These are phyloP conservation scores for Fomes fomentarius DNA, from an alignment of 1,284 basidiomycete species.

Conservation along the genomic window DNA sequence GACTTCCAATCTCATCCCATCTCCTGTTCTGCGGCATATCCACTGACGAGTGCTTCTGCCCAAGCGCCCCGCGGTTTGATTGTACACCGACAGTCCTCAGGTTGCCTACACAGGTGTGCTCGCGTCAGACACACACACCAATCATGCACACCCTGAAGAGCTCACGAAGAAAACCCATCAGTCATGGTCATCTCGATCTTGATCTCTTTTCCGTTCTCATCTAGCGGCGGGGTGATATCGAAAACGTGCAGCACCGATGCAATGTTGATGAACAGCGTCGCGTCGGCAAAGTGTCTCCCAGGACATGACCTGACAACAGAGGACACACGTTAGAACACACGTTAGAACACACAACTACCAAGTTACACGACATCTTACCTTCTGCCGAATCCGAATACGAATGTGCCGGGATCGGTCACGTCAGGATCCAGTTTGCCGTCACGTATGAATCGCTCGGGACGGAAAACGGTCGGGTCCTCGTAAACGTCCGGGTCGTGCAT, in stretches of 20 bases:
- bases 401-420: neutral
- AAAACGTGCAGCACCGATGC: constrained; percentile 45
- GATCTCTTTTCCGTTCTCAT: constrained; percentile 13
- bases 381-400: constrained; percentile 9
- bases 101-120: neutral
- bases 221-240: constrained; percentile 37
- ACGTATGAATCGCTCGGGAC: constrained; percentile 6
- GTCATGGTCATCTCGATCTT: neutral
- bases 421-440: constrained; percentile 3
- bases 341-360: too few relatives aligned
- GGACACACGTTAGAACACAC: neutral
- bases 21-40: too few relatives aligned
- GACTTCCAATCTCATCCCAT: too few relatives aligned
- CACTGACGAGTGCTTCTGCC: neutral
- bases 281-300: constrained; percentile 22
- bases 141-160: neutral
- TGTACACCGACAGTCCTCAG: constrained; percentile 1
- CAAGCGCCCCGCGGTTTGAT: neutral
- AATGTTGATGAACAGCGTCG: constrained; percentile 43
- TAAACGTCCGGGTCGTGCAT: constrained; percentile 5
- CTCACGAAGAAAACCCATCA: neutral
- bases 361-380: neutral
- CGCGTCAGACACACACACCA: neutral
- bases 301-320: constrained; percentile 18
- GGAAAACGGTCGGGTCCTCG: constrained; percentile 1